These are phyloP conservation scores for Fraxinus dipetala DNA, from an alignment of 305 asterid species.

Conservation along the genomic window DNA sequence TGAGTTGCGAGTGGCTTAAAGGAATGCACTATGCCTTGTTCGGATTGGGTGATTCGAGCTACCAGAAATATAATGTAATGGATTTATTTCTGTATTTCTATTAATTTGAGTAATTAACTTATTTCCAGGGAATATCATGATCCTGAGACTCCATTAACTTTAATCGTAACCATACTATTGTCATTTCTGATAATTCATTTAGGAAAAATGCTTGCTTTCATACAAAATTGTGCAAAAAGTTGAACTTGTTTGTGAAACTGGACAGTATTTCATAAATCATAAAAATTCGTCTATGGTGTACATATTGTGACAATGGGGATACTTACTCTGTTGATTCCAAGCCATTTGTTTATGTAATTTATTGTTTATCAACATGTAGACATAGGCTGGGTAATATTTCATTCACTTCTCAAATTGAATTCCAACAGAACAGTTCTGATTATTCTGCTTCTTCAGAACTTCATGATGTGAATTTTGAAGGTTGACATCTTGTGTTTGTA, in stretches of 20 bases:
- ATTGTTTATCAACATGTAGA: neutral
- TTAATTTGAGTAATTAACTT: neutral
- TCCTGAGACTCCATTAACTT: neutral
- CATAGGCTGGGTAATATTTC: neutral
- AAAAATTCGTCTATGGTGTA: neutral
- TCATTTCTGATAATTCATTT: neutral
- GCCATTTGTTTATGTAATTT: neutral
- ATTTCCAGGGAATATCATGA: neutral
- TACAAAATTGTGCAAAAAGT: neutral
- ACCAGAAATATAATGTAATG: constrained; percentile 90
- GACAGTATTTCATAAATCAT: neutral
- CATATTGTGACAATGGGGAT: neutral
- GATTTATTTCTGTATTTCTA: constrained; percentile 16
- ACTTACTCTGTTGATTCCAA: neutral
- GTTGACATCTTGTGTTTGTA: constrained; percentile 1
- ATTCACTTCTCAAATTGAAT: neutral
- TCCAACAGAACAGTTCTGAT: neutral
- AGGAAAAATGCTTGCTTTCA: neutral
- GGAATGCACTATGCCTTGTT: constrained; percentile 85
- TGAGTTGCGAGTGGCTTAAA: constrained; percentile 68
- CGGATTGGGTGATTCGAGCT: constrained; percentile 97
- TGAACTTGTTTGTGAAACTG: neutral
- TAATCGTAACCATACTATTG: neutral
- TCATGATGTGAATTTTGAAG: neutral
- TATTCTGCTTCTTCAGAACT: constrained; percentile 6